phyloP scores from a whole-genome alignment of 768 basidiomycete species.

The Panellus pusillus region DNA sequence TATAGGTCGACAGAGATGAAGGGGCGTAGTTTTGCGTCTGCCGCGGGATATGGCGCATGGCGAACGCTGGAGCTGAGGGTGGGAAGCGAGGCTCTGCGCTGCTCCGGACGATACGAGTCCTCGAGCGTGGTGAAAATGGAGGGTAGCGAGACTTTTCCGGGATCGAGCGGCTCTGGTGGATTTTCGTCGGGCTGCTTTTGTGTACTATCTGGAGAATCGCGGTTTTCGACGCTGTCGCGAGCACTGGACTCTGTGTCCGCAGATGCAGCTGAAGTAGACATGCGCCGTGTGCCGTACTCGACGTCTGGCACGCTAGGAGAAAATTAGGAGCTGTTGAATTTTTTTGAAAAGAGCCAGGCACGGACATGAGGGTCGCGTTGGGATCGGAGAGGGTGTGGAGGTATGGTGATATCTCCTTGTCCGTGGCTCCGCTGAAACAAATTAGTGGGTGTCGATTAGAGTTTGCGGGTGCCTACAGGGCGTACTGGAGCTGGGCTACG shows the following conservation, averaged over 20 bases:
- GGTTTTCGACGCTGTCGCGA: constrained; percentile 63
- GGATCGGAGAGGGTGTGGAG: constrained; percentile 23
- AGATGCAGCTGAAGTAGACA: constrained; percentile 77
- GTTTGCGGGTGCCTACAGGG: constrained; percentile 39
- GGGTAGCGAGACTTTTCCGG: constrained; percentile 66
- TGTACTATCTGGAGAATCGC: constrained; percentile 33
- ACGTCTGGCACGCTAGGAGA: constrained; percentile 42
- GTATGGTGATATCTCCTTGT: constrained; percentile 20
- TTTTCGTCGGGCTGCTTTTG: constrained; percentile 34
- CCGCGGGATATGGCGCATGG: constrained; percentile 54
- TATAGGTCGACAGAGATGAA: constrained; percentile 45
- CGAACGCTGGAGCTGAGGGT: constrained; percentile 56
- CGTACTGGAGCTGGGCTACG: constrained; percentile 62
- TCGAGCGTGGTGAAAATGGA: constrained; percentile 73
- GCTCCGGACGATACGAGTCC: constrained; percentile 55
- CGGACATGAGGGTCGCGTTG: constrained; percentile 46
- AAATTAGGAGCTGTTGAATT: neutral
- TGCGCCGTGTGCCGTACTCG: constrained; percentile 65
- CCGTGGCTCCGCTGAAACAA: constrained; percentile 6
- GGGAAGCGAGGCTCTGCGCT: constrained; percentile 64
- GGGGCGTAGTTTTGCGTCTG: constrained; percentile 41
- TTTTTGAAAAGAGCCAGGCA: constrained; percentile 16
- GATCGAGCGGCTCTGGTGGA: constrained; percentile 33
- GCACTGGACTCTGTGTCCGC: constrained; percentile 67
- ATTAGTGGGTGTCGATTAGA: constrained; percentile 5